phyloP scores from a whole-genome alignment of 2,329 filamentous ascomycete species.

The Botrytis cinerea region DNA sequence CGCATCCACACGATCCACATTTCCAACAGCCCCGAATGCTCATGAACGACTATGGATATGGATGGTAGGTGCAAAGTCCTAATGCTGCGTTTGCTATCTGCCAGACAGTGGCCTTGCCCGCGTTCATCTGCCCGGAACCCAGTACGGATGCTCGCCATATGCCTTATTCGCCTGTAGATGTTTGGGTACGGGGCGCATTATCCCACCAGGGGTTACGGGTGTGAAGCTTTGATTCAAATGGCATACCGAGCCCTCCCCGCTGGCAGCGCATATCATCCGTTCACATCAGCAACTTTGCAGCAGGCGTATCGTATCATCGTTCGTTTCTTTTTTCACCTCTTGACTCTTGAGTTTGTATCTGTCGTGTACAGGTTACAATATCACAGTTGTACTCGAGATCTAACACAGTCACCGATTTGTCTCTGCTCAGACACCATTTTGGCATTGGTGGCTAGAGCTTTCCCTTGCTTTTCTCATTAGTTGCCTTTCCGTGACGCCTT shows the following conservation, averaged over 20 bases:
- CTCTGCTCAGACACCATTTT: conserved; percentile 19
- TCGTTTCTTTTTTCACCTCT: conserved; percentile 4
- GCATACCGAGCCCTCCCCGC: conserved; percentile 3
- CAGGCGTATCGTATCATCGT: neutral
- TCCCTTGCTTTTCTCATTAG: conserved; percentile 31
- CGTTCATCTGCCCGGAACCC: neutral
- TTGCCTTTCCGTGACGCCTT: conserved; percentile 27
- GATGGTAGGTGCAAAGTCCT: neutral
- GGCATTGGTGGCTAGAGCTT: conserved; percentile 35
- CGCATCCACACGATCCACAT: conserved; percentile 15
- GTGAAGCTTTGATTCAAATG: conserved; percentile 17
- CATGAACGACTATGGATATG: neutral
- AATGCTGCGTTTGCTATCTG: neutral
- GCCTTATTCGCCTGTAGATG: conserved; percentile 3
- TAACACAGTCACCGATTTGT: conserved; percentile 10
- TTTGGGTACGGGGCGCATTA: conserved; percentile 16
- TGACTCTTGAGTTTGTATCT: conserved; percentile 10
- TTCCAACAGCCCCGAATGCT: neutral
- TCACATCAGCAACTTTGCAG: neutral
- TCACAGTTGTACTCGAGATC: conserved; percentile 9
- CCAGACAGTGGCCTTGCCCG: neutral
- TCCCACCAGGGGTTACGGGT: conserved; percentile 16
- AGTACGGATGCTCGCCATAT: neutral
- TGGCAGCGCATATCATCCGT: conserved; percentile 13
- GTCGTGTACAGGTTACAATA: conserved; percentile 7